Conservation (phyloP, 306 rosid species). For the Begonia loranthoides region DNA sequence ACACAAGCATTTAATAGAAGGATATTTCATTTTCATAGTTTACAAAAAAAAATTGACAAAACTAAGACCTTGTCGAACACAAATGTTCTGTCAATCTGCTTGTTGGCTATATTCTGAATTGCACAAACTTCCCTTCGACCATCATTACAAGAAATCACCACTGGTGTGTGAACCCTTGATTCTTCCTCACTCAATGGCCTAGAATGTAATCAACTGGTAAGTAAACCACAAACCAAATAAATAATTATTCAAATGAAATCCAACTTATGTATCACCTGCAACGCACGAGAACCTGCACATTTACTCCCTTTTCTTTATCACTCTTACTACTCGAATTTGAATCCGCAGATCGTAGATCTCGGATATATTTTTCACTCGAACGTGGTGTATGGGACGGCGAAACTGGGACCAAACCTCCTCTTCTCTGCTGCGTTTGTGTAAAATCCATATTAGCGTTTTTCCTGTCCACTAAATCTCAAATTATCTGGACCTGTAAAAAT, state of each 20-base stretch:
- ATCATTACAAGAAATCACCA: slow-evolving; percentile 84
- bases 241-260: slow-evolving; percentile 9
- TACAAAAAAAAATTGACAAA: too few relatives aligned
- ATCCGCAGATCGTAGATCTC: slow-evolving; percentile 98
- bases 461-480: slow-evolving; percentile 12
- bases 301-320: slow-evolving; percentile 93
- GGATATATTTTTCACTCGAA: slow-evolving; percentile 58
- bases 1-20: neutral
- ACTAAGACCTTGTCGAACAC: slow-evolving; percentile 69
- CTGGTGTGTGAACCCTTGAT: slow-evolving; percentile 71
- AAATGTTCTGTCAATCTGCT: slow-evolving; percentile 97
- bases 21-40: too few relatives aligned
- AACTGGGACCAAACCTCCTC: slow-evolving; percentile 67
- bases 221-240: slow-evolving; percentile 7
- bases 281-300: slow-evolving; percentile 93
- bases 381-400: slow-evolving; percentile 96
- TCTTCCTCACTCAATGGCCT: slow-evolving; percentile 98
- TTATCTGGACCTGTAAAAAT: slow-evolving; percentile 7
- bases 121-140: slow-evolving; percentile 73
- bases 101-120: slow-evolving; percentile 85
- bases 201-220: slow-evolving; percentile 14
- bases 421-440: slow-evolving; percentile 43
- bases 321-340: slow-evolving; percentile 60
- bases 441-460: slow-evolving; percentile 41
- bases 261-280: slow-evolving; percentile 63